Evolutionary conservation across 225 moss, liverwort and hornwort genomes (phyloP).

Genomic region (Bryoerythrophyllum caledonicum): DNA sequence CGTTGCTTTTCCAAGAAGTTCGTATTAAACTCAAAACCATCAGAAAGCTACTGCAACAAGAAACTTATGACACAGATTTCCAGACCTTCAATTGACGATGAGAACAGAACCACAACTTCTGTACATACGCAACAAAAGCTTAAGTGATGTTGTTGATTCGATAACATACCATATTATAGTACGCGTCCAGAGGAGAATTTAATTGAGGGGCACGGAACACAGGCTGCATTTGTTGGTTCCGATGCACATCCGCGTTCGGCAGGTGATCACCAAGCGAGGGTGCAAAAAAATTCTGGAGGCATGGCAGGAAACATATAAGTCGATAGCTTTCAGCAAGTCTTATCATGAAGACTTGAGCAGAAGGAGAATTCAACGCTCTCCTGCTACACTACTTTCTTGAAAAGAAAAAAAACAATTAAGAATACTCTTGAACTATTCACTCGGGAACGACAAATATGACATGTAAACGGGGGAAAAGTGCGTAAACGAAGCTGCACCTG

Average conservation of each 20-base stretch:
- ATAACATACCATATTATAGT: constrained; percentile 35
- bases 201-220: constrained; percentile 43
- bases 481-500: constrained; percentile 30
- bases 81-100: background rate
- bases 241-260: constrained; percentile 37
- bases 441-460: background rate
- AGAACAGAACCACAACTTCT: background rate
- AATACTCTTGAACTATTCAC: background rate
- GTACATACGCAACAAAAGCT: background rate
- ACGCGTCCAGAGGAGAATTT: constrained; percentile 36
- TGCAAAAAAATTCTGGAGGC: constrained; percentile 46
- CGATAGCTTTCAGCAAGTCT: constrained; percentile 1
- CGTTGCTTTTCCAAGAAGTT: background rate
- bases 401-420: background rate
- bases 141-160: background rate
- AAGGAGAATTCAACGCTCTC: background rate
- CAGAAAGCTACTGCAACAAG: background rate
- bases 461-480: background rate
- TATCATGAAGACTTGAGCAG: background rate
- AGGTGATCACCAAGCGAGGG: constrained; percentile 43
- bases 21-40: background rate
- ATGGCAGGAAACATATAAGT: background rate
- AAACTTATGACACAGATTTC: background rate
- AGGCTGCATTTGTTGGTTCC: constrained; percentile 46
- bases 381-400: background rate